These are phyloP conservation scores for Phycomyces blakesleeanus DNA, from an alignment of 192 early-diverging fungal species.

Conservation along the genomic window DNA sequence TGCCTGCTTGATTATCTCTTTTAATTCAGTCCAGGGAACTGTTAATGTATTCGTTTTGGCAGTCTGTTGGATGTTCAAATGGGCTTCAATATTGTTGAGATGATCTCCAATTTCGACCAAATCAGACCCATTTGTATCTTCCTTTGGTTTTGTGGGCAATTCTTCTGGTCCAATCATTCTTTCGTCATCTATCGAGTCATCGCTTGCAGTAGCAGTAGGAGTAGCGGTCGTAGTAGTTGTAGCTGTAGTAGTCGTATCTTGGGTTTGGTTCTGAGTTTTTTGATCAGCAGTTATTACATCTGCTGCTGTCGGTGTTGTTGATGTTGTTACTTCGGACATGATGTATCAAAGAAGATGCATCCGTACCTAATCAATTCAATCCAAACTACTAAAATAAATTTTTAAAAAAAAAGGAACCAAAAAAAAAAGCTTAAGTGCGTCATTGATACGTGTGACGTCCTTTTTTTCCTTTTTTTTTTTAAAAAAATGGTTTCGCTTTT, in stretches of 20 bases:
- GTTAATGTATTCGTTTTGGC: slow-evolving; percentile 3
- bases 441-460: background rate
- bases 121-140: slow-evolving; percentile 1
- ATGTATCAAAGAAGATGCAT: background rate
- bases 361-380: too few species aligned
- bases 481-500: background rate
- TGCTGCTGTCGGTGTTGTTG: background rate
- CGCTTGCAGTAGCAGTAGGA: background rate
- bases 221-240: too few species aligned
- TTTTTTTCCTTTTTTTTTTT: background rate
- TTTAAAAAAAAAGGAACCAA: too few species aligned
- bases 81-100: background rate
- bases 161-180: slow-evolving; percentile 1
- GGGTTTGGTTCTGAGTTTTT: background rate
- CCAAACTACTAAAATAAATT: too few species aligned
- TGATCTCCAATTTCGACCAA: slow-evolving; percentile 10
- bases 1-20: slow-evolving; percentile 3
- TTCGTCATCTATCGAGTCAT: background rate
- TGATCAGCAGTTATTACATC: too few species aligned
- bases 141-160: background rate
- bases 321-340: background rate
- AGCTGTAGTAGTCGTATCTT: too few species aligned
- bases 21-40: slow-evolving; percentile 11
- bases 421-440: background rate
- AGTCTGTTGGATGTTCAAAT: background rate